Percentiles rank a stretch among this genome's conserved stretches.
Conservation (phyloP, 768 basidiomycete genomes). For the Pleurotus djamor region DNA sequence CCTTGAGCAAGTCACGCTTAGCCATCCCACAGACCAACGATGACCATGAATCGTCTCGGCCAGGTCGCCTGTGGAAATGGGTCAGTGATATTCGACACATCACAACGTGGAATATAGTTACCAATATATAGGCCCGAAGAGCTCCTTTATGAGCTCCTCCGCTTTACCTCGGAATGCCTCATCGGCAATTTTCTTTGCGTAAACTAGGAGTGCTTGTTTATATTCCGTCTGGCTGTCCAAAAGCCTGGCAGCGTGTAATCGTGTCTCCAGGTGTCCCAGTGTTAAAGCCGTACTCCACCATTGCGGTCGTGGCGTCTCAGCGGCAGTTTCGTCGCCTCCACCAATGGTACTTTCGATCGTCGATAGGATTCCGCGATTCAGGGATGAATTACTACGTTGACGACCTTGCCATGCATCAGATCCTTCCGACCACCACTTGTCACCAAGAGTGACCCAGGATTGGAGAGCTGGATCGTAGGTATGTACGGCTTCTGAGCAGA, state of each 20-base stretch:
- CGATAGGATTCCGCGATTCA: slow-evolving; percentile 53
- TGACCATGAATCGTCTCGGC: slow-evolving; percentile 62
- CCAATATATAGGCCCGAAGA: slow-evolving; percentile 91
- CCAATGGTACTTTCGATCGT: slow-evolving; percentile 46
- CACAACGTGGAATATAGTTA: slow-evolving; percentile 13
- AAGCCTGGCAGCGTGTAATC: slow-evolving; percentile 67
- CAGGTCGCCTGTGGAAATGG: slow-evolving; percentile 56
- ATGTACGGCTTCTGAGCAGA: slow-evolving; percentile 76
- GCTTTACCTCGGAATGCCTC: slow-evolving; percentile 87
- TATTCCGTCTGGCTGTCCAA: slow-evolving; percentile 88
- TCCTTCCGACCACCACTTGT: slow-evolving; percentile 83
- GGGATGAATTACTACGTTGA: slow-evolving; percentile 42
- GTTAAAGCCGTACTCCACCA: slow-evolving; percentile 88
- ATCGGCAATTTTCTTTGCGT: slow-evolving; percentile 84
- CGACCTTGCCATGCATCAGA: slow-evolving; percentile 83
- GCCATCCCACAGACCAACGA: slow-evolving; percentile 66
- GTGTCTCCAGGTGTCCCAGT: slow-evolving; percentile 86
- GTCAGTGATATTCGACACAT: slow-evolving; percentile 8
- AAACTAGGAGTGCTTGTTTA: slow-evolving; percentile 68
- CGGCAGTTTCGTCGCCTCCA: slow-evolving; percentile 28
- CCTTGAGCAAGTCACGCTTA: slow-evolving; percentile 82
- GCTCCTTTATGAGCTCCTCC: slow-evolving; percentile 88
- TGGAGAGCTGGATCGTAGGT: slow-evolving; percentile 71
- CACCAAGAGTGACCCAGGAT: slow-evolving; percentile 74
- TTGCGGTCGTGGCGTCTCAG: slow-evolving; percentile 47